Evolutionary conservation across 1,284 basidiomycete species (phyloP), one percentile per base, ranked within the genome.

Genomic region (Ustilago nuda): DNA sequence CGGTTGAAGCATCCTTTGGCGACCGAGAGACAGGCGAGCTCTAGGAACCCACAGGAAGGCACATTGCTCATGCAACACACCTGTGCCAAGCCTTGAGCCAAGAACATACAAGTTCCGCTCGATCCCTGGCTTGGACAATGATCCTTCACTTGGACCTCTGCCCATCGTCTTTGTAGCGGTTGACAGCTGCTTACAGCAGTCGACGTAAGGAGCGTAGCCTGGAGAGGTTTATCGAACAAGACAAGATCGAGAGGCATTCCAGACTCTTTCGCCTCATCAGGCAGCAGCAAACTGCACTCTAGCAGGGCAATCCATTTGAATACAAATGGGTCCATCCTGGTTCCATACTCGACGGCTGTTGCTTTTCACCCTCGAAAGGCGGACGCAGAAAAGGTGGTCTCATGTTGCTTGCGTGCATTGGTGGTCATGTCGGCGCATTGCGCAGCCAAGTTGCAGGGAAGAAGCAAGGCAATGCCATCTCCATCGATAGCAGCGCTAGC

Each of bases 221-320:
- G 6, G 33, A n/a, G 41, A 27, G 23, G 23, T 27, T 35, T 32
- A 45, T 6, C 39, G 17, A 41, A 13, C 30, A 52, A 52, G 8
- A 52, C 19, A 23, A 48, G 46, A 23, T 62, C 43, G 52, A 27
- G 53, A 13, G 23, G 43, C 43, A 61, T 55, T 54, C 52, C 60
- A 61, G 52, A 45, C 61, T 45, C 36, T 56, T 54, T 62, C 43
- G 17, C 11, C 1, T 30, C 9, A 17, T 13, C n/a, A 23, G 12
- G 17, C 51, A 17, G 2, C 51, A 27, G 23, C 23, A 27, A 27
- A 27, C 23, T 27, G 23, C 23, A 27, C 23, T 27, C 23, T 27
- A 27, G 23, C 23, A 27, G 23, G 23, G 23, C 23, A 27, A 27
- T 27, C 23, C 23, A 27, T 27, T 5, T 7, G 33, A 33, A 12